phyloP scores from a whole-genome alignment of 2,329 filamentous ascomycete genomes.

The Cladophialophora carrionii region DNA sequence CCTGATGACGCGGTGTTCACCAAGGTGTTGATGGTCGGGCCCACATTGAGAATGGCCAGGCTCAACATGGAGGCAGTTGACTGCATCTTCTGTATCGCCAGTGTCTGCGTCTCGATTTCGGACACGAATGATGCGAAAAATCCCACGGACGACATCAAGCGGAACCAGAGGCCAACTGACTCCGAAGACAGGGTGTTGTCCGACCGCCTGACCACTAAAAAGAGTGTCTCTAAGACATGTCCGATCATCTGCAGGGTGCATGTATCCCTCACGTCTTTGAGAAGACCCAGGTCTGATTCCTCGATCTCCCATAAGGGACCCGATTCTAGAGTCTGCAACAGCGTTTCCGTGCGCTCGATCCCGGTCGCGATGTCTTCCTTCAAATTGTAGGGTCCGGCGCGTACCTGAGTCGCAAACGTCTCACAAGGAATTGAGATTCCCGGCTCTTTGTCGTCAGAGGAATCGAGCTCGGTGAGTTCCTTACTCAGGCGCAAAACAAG shows the following conservation, averaged over 20 bases:
- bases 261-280: slow-evolving; percentile 25
- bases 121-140: slow-evolving; percentile 32
- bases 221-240: slow-evolving; percentile 25
- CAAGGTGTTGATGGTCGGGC: slow-evolving; percentile 26
- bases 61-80: slow-evolving; percentile 23
- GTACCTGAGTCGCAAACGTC: neutral
- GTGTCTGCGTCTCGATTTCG: slow-evolving; percentile 22
- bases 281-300: slow-evolving; percentile 5
- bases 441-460: slow-evolving; percentile 11
- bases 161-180: slow-evolving; percentile 71
- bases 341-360: slow-evolving; percentile 44
- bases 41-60: slow-evolving; percentile 28
- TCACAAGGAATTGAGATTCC: slow-evolving; percentile 5
- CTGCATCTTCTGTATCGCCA: slow-evolving; percentile 29
- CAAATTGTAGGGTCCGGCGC: neutral
- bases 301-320: slow-evolving; percentile 38
- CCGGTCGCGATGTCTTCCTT: slow-evolving; percentile 35
- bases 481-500: slow-evolving; percentile 33
- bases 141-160: slow-evolving; percentile 60
- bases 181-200: slow-evolving; percentile 49
- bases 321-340: slow-evolving; percentile 43
- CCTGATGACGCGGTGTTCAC: slow-evolving; percentile 20
- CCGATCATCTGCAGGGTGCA: slow-evolving; percentile 25
- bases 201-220: slow-evolving; percentile 21
- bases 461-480: slow-evolving; percentile 24